phyloP scores from a whole-genome alignment of 768 basidiomycete species.

The Boletus huronensis region DNA sequence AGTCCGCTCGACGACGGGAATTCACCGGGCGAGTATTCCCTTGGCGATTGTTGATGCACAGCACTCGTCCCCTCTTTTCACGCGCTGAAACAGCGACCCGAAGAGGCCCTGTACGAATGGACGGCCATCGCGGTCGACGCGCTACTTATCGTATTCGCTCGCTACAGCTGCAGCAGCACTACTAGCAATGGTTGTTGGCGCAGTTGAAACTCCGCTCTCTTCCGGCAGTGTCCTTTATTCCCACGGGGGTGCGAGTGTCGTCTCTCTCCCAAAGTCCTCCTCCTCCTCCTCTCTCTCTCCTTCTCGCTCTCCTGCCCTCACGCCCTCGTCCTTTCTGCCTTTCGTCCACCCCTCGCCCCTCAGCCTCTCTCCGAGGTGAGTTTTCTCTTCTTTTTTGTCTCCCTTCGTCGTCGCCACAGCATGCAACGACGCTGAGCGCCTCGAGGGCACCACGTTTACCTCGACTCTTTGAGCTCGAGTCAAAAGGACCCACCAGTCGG shows the following conservation, averaged over 20 bases:
- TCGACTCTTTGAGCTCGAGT: conserved; percentile 5
- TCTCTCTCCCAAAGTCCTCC: conserved; percentile 38
- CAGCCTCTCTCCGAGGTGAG: conserved; percentile 23
- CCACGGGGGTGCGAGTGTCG: conserved; percentile 44
- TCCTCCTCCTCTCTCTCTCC: conserved; percentile 28
- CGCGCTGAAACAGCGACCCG: neutral
- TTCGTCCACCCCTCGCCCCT: conserved; percentile 11
- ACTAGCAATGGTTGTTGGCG: too few species aligned
- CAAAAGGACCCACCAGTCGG: neutral
- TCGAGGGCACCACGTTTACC: conserved; percentile 31
- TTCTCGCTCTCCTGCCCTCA: conserved; percentile 26
- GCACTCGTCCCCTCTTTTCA: neutral
- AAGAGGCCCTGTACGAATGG: too few species aligned
- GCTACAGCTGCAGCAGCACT: too few species aligned
- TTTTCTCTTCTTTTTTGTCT: conserved; percentile 3
- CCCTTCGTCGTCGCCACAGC: conserved; percentile 6
- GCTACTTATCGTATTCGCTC: too few species aligned
- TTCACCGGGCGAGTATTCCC: neutral
- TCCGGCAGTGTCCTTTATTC: conserved; percentile 27
- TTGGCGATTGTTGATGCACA: neutral
- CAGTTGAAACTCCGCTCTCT: conserved; percentile 48
- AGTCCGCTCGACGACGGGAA: conserved; percentile 18
- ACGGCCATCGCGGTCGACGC: too few species aligned
- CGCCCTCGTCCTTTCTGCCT: conserved; percentile 21
- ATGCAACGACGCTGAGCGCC: conserved; percentile 19